A percentile compares a stretch with the other conserved stretches of the same genome.
Evolutionary conservation across 495 filamentous ascomycete genomes (phyloP).

Genomic region (Rostrohypoxylon terebratum): DNA sequence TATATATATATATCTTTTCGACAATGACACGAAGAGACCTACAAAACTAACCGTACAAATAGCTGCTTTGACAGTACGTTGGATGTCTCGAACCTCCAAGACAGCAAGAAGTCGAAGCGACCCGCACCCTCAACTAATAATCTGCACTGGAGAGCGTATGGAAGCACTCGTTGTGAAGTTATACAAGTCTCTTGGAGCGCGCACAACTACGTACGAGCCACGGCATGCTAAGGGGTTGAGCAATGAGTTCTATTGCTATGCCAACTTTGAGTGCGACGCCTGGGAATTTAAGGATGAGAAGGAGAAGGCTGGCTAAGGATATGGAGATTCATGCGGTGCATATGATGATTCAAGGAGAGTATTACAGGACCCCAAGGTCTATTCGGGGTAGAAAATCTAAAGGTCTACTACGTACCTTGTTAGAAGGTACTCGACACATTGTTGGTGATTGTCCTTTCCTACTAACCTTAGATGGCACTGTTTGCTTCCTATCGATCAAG

Average conservation of each 20-base stretch:
- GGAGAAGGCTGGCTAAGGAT: neutral
- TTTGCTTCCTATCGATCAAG: too few species aligned
- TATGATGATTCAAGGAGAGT: too few species aligned
- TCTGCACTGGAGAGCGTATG: conserved; percentile 82
- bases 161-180: conserved; percentile 63
- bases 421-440: too few species aligned
- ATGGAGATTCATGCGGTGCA: neutral
- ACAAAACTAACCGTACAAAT: neutral
- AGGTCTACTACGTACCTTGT: too few species aligned
- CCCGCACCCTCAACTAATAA: conserved; percentile 57
- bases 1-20: neutral
- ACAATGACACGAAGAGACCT: neutral
- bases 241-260: conserved; percentile 83
- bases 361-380: too few species aligned
- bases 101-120: neutral
- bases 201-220: conserved; percentile 70
- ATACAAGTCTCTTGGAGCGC: conserved; percentile 61
- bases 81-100: conserved; percentile 63
- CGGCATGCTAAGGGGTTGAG: conserved; percentile 74
- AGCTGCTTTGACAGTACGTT: conserved; percentile 79
- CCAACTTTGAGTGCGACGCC: conserved; percentile 72
- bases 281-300: conserved; percentile 61
- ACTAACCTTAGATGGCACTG: too few species aligned
- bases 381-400: too few species aligned
- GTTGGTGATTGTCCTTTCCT: too few species aligned